Base-by-base conservation (phyloP, 2,329 filamentous ascomycete species). In the Trichoderma guizhouense region DNA sequence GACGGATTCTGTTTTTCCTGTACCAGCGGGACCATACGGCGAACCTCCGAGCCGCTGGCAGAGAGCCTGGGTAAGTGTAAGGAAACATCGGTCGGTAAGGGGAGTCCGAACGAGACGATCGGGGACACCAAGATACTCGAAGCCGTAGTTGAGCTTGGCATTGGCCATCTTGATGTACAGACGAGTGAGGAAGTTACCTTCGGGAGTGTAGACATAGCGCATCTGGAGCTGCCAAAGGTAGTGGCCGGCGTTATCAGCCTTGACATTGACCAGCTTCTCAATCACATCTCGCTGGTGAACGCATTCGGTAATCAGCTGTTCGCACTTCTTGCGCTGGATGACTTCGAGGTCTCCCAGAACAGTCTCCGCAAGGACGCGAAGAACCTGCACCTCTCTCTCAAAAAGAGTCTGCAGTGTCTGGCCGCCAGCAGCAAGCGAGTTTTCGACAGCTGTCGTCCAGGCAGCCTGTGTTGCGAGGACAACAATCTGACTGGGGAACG, bases 1-100 rank as follows among this genome's bases (percentile, higher is more conserved):
- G 81, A 99, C 96, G 2, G 96, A 99, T 80, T 99, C 96, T 0
- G 96, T 99, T 84, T 99, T 99, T 81, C 96, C 96, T 58, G 96
- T 99, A 85, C 96, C 96, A 72, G 96, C 96, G 75, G 96, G 96
- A 66, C 96, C 96, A 78, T 99, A 99, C 0, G 96, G 96, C 63
- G 97, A 99, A 69, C 97, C 96, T 83, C 96, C 96, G 51, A 99
- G 90, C 77, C 94, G 90, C 82, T 99, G 96, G 80, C 94, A 97
- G 62, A 99, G 87, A 12, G 95, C 96, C 83, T 99, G 96, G 3
- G 95, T 98, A 71, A 99, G 90, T 7, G 97, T 99, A 73, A 98
- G 89, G 89, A 99, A 99, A 83, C 96, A 99, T 74, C 97, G 92
- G 81, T 99, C 97, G 0, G 96, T 99, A 73, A 99, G 89, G 68